Evolutionary conservation across 2,329 filamentous ascomycete species (phyloP).

Genomic region (Stromatinia cepivora): DNA sequence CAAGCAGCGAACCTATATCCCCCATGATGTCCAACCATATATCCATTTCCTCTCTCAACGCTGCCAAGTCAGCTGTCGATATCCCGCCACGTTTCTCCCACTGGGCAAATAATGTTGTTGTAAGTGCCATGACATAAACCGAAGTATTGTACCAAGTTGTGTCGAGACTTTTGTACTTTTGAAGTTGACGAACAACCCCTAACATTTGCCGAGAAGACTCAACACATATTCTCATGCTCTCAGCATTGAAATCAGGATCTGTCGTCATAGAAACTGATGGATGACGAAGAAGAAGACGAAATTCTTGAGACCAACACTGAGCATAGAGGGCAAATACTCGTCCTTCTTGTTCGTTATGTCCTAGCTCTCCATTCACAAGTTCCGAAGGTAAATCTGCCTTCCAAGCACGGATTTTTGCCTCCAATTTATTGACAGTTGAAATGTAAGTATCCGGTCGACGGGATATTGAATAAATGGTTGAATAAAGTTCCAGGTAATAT

Average conservation of each 20-base stretch:
- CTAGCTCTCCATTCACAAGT: slow-evolving; percentile 50
- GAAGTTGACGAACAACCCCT: slow-evolving; percentile 57
- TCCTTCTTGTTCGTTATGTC: slow-evolving; percentile 45
- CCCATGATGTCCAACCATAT: slow-evolving; percentile 67
- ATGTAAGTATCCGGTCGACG: slow-evolving; percentile 64
- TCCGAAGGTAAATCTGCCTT: slow-evolving; percentile 63
- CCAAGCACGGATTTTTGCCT: slow-evolving; percentile 64
- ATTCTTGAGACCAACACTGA: slow-evolving; percentile 56
- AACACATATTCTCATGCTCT: slow-evolving; percentile 66
- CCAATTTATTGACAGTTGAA: slow-evolving; percentile 61
- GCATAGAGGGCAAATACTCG: slow-evolving; percentile 56
- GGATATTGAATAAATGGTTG: slow-evolving; percentile 71
- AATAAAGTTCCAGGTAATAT: slow-evolving; percentile 72
- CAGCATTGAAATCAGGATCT: slow-evolving; percentile 56
- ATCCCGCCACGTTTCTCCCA: slow-evolving; percentile 66
- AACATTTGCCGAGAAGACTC: slow-evolving; percentile 66
- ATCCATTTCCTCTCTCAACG: slow-evolving; percentile 67
- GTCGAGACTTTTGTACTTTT: slow-evolving; percentile 67
- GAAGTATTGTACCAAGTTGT: slow-evolving; percentile 77
- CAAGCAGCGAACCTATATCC: slow-evolving; percentile 65
- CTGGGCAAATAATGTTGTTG: slow-evolving; percentile 68
- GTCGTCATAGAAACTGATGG: slow-evolving; percentile 59
- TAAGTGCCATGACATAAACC: slow-evolving; percentile 70
- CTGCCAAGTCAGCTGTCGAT: slow-evolving; percentile 57
- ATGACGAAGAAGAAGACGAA: slow-evolving; percentile 60